phyloP scores from a whole-genome alignment of 2,329 filamentous ascomycete genomes.

The Aspergillus floridensis region DNA sequence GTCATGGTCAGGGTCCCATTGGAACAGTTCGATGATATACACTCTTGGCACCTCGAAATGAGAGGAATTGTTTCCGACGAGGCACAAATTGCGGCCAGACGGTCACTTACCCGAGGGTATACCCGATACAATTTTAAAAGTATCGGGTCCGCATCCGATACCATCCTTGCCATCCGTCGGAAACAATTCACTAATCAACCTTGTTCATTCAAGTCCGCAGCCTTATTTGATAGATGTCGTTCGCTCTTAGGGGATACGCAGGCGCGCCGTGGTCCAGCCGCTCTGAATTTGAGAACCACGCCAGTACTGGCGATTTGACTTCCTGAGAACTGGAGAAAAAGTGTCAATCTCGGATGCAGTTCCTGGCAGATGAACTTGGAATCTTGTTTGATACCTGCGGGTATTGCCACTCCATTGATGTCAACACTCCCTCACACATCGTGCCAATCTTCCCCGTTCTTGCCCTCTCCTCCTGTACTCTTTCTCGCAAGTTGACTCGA shows the following conservation, averaged over 20 bases:
- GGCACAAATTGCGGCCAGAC: not conserved
- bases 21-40: conserved; percentile 2
- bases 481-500: too few relatives aligned
- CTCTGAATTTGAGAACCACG: not conserved
- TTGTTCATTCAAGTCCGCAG: not conserved
- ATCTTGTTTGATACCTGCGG: too few relatives aligned
- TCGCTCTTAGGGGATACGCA: not conserved
- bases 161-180: not conserved
- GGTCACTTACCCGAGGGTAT: conserved; percentile 13
- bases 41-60: conserved; percentile 1
- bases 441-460: too few relatives aligned
- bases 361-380: too few relatives aligned
- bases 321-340: too few relatives aligned
- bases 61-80: conserved; percentile 11
- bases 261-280: not conserved
- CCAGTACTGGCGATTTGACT: not conserved
- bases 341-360: too few relatives aligned
- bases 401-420: too few relatives aligned
- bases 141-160: conserved; percentile 4
- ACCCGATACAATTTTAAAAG: not conserved
- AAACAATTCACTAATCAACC: not conserved
- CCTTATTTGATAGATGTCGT: not conserved
- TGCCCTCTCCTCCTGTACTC: too few relatives aligned
- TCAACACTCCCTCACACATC: too few relatives aligned
- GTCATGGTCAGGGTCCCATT: conserved; percentile 3